Evolutionary conservation across 768 basidiomycete species (phyloP), one percentile per base, ranked within the genome.

Genomic region (Agaricus subrufescens): DNA sequence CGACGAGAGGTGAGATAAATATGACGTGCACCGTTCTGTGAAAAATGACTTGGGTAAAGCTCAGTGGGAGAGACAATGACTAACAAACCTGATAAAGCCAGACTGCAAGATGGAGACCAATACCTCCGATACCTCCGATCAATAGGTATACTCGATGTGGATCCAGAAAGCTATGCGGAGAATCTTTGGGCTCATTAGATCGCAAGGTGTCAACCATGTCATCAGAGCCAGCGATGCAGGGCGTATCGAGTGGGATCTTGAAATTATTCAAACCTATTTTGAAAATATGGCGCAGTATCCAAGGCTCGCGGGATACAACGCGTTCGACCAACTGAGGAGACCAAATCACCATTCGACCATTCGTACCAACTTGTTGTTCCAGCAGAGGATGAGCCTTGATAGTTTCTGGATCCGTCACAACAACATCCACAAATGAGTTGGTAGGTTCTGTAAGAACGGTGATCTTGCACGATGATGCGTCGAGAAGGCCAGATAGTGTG

Each of bases 61-160:
- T 29, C 11, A 25, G 40, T 3, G 14, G 27, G 8, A 29, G 19
- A n/a, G 1, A 11, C 2, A 34, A n/a, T 12, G 46, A 15, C 47
- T 9, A 3, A 62, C 67, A 6, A 51, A 75, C 75, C 64, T 70
- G 51, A 58, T 76, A 76, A 71, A 78, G 71, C 68, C 71, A 76
- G 19, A 72, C 47, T 7, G 75, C 74, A 23, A 73, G 57, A 25
- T 72, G 69, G 12, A 69, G 47, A 2, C 75, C 75, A 9, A 77
- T 56, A 8, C 66, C 66, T 2, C 75, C 73, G 30, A 75, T 68
- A 9, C 74, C 75, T n/a, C 74, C 75, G 9, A 76, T 43, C 7
- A 75, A 63, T 4, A 76, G 34, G 52, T 77, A 75, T n/a, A 65
- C 56, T 56, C 73, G 72, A 6, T 62, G 40, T 1, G 63, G 50